Base-by-base conservation (phyloP, 2,329 filamentous ascomycete genomes). In the Colletotrichum somersetense region DNA sequence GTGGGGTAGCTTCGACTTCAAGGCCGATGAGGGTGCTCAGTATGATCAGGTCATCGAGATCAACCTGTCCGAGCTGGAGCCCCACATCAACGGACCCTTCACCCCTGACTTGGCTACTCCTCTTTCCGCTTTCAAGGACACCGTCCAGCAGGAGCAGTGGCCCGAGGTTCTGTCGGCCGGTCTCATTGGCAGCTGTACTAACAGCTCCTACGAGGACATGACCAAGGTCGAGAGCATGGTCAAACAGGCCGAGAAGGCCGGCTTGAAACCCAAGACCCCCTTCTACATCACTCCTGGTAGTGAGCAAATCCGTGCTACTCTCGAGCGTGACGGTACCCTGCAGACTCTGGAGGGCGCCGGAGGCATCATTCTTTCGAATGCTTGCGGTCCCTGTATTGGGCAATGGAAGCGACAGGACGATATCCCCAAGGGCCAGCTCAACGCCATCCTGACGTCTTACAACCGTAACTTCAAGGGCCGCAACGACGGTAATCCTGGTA, bases 141-240 rank as follows among this genome's bases (percentile, higher is more conserved):
- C 92, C 2, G 94, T 98, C 30, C 88, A 92, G 82, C 88, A 92
- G 77, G 94, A 98, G 82, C 86, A 92, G 62, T 99, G 96, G 96
- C 96, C 96, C 2, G 89, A 93, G 79, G 94, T 92, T 74, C 92
- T 99, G 73, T 96, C 95, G 16, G 96, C 96, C 35, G 95, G 95
- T 63, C 88, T 99, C 66, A 99, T 99, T 79, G 96, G 96, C 73
- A 97, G 95, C 85, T 99, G 96, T 87, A 99, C 96, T 62, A 99
- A 99, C 88, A 97, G 94, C 81, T 98, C 96, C 2, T 99, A 98
- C 82, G 93, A 98, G 83, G 96, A 99, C 81, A 99, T 99, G 96
- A 97, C 95, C 46, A 92, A 96, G 73, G 94, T 95, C 18, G 96
- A 98, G 83, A 91, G 95, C 79, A 89, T 99, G 68, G 94, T 98